Base-by-base conservation (phyloP, 2,329 filamentous ascomycete species). In the Cladosporium sp. region DNA sequence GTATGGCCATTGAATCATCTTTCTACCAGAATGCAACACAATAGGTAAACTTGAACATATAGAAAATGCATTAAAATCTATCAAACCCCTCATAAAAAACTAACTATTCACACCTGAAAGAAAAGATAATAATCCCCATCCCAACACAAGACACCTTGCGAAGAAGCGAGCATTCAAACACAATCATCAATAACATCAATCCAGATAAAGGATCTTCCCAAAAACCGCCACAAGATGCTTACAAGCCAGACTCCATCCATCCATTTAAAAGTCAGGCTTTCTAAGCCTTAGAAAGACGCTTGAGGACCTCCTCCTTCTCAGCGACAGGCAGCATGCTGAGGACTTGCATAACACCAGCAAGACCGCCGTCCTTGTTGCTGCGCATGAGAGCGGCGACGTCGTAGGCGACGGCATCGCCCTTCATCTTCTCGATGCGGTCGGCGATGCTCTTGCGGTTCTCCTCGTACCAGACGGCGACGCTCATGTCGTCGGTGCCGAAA, bases 401-500 rank as follows among this genome's bases (percentile, higher is more conserved):
- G 59, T 81, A 80, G 5, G 86, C 84, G 28, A 89, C 82, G 42
- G 85, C 83, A 61, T 96, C 90, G 5, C 84, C 82, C 83, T 91
- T 94, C 70, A 97, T 81, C 12, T 81, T 77, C 74, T 97, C 92
- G 28, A 97, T 85, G 84, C 94, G 96, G 63, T 88, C 84, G 63
- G 88, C 83, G 52, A 99, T 86, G 40, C 80, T 78, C 81, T 93
- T 90, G 72, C 90, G 83, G 79, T 97, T 94, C 78, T 93, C 88
- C 81, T 99, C 94, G 73, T 97, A 97, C 94, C 94, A 99, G 67
- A 88, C 83, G 3, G 92, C 90, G 28, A 97, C 94, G 65, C 86
- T 87, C 67, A 85, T 85, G 74, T 99, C 94, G 63, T 90, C 86
- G 60, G 82, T 83, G 58, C 88, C 84, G 74, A 96, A 96, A 66